Percentiles rank a stretch among this genome's conserved stretches.
These are phyloP conservation scores for Curvularia lunata DNA, from an alignment of 2,329 filamentous ascomycete genomes.

Conservation along the genomic window DNA sequence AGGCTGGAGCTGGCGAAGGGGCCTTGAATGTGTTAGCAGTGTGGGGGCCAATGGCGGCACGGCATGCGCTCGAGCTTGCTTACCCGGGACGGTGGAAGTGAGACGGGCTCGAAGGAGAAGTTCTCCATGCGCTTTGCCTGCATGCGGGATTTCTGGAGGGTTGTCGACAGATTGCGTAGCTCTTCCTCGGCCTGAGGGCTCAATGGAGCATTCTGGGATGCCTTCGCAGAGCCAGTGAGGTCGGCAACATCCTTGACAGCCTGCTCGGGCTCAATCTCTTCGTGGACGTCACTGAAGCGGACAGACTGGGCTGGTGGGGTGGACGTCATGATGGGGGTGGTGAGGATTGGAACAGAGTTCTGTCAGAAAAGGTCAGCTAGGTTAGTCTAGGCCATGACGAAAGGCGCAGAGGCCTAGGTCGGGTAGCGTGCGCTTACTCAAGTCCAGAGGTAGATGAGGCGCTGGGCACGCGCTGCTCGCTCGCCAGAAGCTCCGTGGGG, in stretches of 20 bases:
- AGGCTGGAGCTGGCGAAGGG: conserved; percentile 55
- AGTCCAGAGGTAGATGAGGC: conserved; percentile 13
- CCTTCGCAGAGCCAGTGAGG: conserved; percentile 32
- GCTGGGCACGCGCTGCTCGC: conserved; percentile 25
- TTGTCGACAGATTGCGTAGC: conserved; percentile 73
- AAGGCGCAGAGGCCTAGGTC: conserved; percentile 25
- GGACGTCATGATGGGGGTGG: conserved; percentile 35
- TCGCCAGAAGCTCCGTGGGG: conserved; percentile 17
- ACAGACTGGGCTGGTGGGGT: conserved; percentile 39
- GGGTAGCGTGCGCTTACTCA: conserved; percentile 28
- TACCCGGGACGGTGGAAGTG: conserved; percentile 83
- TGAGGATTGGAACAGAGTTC: conserved; percentile 10
- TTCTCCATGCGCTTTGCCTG: conserved; percentile 85
- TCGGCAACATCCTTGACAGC: conserved; percentile 43
- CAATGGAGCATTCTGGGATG: conserved; percentile 38
- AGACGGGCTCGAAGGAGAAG: conserved; percentile 89
- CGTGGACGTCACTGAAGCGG: conserved; percentile 49
- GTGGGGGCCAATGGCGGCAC: conserved; percentile 7
- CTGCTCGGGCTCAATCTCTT: conserved; percentile 48
- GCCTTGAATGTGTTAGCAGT: conserved; percentile 48
- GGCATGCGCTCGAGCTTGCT: conserved; percentile 47
- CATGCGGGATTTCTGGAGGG: conserved; percentile 74
- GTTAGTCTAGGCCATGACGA: conserved; percentile 27
- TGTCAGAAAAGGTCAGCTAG: conserved; percentile 19
- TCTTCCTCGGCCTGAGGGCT: conserved; percentile 63